These are phyloP conservation scores for Neurospora sp. DNA, from an alignment of 495 filamentous ascomycete species.

Conservation along the genomic window DNA sequence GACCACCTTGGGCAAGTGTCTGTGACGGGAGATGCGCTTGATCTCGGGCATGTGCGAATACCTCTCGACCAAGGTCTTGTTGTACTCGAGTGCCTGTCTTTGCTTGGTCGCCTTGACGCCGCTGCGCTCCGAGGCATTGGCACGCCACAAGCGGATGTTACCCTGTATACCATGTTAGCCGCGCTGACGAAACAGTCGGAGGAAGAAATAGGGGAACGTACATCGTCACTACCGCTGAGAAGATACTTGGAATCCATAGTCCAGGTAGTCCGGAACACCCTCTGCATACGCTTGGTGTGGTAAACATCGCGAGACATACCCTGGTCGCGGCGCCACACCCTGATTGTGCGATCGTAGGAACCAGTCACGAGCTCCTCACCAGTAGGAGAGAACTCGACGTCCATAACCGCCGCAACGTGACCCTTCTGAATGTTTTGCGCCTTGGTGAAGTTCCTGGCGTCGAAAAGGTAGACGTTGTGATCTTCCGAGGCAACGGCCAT, in stretches of 20 bases:
- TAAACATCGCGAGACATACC: slow-evolving; percentile 90
- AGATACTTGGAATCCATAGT: slow-evolving; percentile 84
- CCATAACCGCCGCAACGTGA: slow-evolving; percentile 94
- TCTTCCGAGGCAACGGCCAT: slow-evolving; percentile 32
- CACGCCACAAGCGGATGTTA: slow-evolving; percentile 85
- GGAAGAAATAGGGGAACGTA: background rate
- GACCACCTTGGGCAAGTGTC: slow-evolving; percentile 84
- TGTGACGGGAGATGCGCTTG: slow-evolving; percentile 75
- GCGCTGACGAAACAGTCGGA: too few species aligned
- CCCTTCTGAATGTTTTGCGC: slow-evolving; percentile 78
- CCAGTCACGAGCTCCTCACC: slow-evolving; percentile 89
- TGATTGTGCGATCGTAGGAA: slow-evolving; percentile 50
- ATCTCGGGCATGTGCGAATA: slow-evolving; percentile 97
- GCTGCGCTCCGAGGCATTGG: slow-evolving; percentile 73
- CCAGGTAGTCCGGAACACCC: slow-evolving; percentile 65
- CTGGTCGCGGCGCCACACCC: slow-evolving; percentile 68
- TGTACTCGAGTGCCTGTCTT: slow-evolving; percentile 82
- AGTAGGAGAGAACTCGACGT: slow-evolving; percentile 89
- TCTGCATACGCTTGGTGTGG: slow-evolving; percentile 96
- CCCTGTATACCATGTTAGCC: slow-evolving; percentile 31
- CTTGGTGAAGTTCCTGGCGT: slow-evolving; percentile 40
- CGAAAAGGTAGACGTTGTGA: slow-evolving; percentile 39
- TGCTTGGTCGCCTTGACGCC: slow-evolving; percentile 79
- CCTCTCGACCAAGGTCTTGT: slow-evolving; percentile 69
- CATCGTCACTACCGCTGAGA: slow-evolving; percentile 76